Evolutionary conservation across 2,329 filamentous ascomycete genomes (phyloP), one percentile per base, ranked within the genome.

Genomic region (Dothideomycetes sp.): DNA sequence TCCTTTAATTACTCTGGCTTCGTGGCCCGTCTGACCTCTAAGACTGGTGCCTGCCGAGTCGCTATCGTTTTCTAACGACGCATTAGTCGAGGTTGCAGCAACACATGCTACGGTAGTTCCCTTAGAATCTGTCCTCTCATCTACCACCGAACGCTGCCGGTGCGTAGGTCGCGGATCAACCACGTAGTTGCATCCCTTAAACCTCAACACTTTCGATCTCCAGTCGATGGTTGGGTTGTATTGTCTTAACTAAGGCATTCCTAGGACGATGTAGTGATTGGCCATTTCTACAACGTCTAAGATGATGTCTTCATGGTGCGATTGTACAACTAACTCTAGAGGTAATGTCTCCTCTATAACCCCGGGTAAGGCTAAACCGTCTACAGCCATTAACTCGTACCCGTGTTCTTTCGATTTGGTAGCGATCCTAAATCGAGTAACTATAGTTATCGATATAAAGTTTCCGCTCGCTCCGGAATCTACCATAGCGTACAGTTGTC

Each of bases 221-320:
- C 31, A 48, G 24, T 45, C 32, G 24, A 48, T 41, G 15, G 19
- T 28, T 8, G 30, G 44, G 27, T 48, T 48, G 23, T 47, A 18
- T 22, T 28, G 24, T 41, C 39, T 25, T 24, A 49, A 44, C 43
- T 22, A 48, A 45, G 47, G 44, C 20, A 33, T 48, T 11, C 44
- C 38, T 31, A 48, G 31, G 31, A 48, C 32, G 35, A 48, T 23
- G 27, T 47, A 23, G 17, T 48, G 19, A 17, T 20, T 46, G 20
- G 46, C 46, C 20, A 48, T 48, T 27, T 24, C 29, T 16, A 48
- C 27, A 31, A 48, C 22, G 25, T 48, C 35, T 41, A 48, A 22
- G 15, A 33, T 32, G 34, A 44, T 40, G n/a, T 34, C 29, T 41
- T 47, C 28, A 29, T 45, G 33, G 42, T 48, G 23, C 38, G 42